phyloP scores from a whole-genome alignment of 2,329 filamentous ascomycete genomes.

The Podosphaera fusca region DNA sequence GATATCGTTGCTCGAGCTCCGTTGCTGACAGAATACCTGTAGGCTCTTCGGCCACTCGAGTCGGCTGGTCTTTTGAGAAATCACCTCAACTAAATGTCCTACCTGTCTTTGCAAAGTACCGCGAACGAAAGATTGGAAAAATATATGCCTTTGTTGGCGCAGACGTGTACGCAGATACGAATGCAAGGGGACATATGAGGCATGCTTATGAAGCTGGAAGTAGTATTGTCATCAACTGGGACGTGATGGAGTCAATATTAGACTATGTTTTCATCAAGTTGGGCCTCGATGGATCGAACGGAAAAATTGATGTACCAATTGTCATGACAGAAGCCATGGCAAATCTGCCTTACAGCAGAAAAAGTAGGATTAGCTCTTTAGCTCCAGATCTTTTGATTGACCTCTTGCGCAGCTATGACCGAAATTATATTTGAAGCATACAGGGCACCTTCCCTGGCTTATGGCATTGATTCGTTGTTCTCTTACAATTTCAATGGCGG shows the following conservation, averaged over 20 bases:
- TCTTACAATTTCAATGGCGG: conserved; percentile 78
- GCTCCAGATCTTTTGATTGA: conserved; percentile 11
- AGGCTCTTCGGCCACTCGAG: conserved; percentile 77
- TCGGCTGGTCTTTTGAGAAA: conserved; percentile 85
- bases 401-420: conserved; percentile 50
- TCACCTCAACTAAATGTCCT: conserved; percentile 60
- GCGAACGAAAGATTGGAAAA: conserved; percentile 78
- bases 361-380: conserved; percentile 34
- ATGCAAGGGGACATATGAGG: conserved; percentile 70
- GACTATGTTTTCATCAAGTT: conserved; percentile 92
- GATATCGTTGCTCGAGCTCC: conserved; percentile 3
- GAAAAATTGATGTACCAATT: conserved; percentile 60
- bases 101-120: conserved; percentile 83
- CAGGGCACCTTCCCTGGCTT: conserved; percentile 66
- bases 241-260: conserved; percentile 82
- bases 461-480: conserved; percentile 91
- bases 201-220: conserved; percentile 79
- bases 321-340: conserved; percentile 92
- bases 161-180: conserved; percentile 88
- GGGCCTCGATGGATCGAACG: conserved; percentile 55
- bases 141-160: conserved; percentile 81
- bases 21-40: conserved; percentile 6
- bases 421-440: conserved; percentile 97
- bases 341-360: conserved; percentile 70
- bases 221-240: conserved; percentile 90